phyloP scores from a whole-genome alignment of 805 yeast genomes.

The Candida patagonica region DNA sequence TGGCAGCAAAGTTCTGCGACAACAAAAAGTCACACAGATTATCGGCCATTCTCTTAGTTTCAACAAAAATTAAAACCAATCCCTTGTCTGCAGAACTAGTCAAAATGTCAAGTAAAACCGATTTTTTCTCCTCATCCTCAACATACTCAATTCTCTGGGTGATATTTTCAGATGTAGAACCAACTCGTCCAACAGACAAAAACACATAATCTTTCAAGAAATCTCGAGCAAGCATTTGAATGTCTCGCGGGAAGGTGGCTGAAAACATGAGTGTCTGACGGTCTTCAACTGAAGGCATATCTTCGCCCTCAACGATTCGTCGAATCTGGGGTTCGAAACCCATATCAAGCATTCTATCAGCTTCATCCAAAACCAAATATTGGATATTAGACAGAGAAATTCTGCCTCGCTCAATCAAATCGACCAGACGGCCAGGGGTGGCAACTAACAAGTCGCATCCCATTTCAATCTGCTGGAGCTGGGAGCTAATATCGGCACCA shows the following conservation, averaged over 20 bases:
- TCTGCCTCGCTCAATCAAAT: conserved; percentile 88
- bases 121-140: conserved; percentile 87
- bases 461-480: conserved; percentile 76
- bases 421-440: conserved; percentile 98
- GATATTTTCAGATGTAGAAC: conserved; percentile 97
- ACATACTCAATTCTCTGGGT: conserved; percentile 90
- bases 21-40: conserved; percentile 85
- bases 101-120: conserved; percentile 80
- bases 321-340: conserved; percentile 99
- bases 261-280: conserved; percentile 98
- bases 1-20: conserved; percentile 86
- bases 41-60: conserved; percentile 98
- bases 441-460: conserved; percentile 97
- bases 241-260: conserved; percentile 98
- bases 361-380: conserved; percentile 94
- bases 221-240: conserved; percentile 94
- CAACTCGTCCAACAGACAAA: conserved; percentile 97
- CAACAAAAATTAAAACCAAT: conserved; percentile 89
- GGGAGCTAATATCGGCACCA: conserved; percentile 90
- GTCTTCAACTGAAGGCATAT: conserved; percentile 84
- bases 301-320: conserved; percentile 95
- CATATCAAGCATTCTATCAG: conserved; percentile 99
- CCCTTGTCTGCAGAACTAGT: conserved; percentile 71
- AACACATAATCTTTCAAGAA: conserved; percentile 93
- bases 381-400: conserved; percentile 84